Evolutionary conservation across 805 yeast genomes (phyloP).

Genomic region (Sugiyamaella boreocaroliniensis): DNA sequence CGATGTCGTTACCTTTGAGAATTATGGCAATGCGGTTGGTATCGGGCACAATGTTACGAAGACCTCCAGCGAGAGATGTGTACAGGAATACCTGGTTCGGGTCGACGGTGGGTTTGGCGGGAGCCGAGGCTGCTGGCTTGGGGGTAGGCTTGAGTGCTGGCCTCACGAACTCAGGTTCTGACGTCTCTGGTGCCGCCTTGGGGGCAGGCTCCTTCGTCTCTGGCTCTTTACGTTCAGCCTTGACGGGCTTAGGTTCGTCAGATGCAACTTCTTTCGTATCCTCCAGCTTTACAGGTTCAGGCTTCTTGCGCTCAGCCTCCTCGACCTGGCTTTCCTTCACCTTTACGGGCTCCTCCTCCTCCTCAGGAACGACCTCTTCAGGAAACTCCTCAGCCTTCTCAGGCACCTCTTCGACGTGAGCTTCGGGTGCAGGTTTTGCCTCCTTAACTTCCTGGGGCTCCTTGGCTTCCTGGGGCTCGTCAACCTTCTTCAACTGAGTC

Average conservation of each 20-base stretch:
- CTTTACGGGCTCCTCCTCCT: too few species aligned
- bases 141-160: background rate
- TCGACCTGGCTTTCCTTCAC: too few species aligned
- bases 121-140: slow-evolving; percentile 1
- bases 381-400: background rate
- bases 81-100: slow-evolving; percentile 53
- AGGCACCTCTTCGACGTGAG: slow-evolving; percentile 24
- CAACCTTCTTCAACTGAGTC: background rate
- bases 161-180: slow-evolving; percentile 1
- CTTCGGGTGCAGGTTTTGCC: slow-evolving; percentile 41
- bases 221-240: too few species aligned
- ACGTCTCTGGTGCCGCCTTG: background rate
- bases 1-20: slow-evolving; percentile 63
- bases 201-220: background rate
- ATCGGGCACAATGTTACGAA: slow-evolving; percentile 64
- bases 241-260: too few species aligned
- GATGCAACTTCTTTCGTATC: too few species aligned
- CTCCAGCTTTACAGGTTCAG: too few species aligned
- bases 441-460: slow-evolving; percentile 54
- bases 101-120: background rate
- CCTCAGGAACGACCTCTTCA: too few species aligned
- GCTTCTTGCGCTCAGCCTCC: too few species aligned
- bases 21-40: slow-evolving; percentile 73
- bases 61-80: slow-evolving; percentile 83
- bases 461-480: slow-evolving; percentile 70